These are phyloP conservation scores for Paramecium biaurelia DNA, from an alignment of 73 alveolate species.

Conservation along the genomic window DNA sequence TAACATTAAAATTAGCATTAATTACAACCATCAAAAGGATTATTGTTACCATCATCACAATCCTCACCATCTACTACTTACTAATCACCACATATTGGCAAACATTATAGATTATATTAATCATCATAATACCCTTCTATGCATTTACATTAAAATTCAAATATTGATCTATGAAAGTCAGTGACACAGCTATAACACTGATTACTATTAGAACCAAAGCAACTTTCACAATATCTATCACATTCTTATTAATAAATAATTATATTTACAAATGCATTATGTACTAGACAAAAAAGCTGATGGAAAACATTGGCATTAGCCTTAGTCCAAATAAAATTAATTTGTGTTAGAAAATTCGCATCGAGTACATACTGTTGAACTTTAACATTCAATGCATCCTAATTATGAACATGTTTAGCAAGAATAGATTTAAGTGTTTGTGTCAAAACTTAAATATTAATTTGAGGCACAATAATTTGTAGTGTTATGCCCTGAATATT, in stretches of 20 bases:
- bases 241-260: background rate
- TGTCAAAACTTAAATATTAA: background rate
- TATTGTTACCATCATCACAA: conserved; percentile 2
- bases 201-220: background rate
- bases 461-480: background rate
- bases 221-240: background rate
- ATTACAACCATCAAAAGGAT: conserved; percentile 15
- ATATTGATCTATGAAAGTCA: background rate
- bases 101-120: background rate
- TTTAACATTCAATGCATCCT: background rate
- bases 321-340: background rate
- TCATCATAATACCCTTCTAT: background rate
- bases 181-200: background rate
- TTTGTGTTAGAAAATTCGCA: background rate
- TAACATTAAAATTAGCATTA: background rate
- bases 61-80: background rate
- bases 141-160: background rate
- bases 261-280: background rate
- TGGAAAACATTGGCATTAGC: background rate
- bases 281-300: background rate
- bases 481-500: background rate
- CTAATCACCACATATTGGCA: background rate
- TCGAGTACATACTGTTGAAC: background rate
- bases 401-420: background rate
- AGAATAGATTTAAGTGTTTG: background rate